These are phyloP conservation scores for Blumeria hordei DNA, from an alignment of 2,329 filamentous ascomycete species.

Conservation along the genomic window DNA sequence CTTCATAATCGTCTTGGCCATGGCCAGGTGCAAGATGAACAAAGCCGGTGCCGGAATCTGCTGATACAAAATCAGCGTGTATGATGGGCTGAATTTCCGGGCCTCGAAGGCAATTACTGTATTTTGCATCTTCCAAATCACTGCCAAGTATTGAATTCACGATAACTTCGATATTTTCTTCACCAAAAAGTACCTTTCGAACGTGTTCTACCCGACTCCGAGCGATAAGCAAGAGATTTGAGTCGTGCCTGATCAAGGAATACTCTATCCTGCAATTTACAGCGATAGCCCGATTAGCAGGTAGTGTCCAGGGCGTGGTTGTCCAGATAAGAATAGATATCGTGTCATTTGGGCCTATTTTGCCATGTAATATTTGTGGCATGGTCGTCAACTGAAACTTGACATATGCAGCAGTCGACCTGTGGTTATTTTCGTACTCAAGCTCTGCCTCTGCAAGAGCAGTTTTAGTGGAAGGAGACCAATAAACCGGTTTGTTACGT, in stretches of 20 bases:
- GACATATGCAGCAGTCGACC: conserved; percentile 53
- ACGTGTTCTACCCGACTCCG: conserved; percentile 40
- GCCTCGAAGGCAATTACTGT: conserved; percentile 46
- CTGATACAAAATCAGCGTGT: conserved; percentile 70
- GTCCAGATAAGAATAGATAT: conserved; percentile 90
- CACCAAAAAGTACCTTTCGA: conserved; percentile 20
- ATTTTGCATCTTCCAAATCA: conserved; percentile 39
- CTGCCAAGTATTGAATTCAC: conserved; percentile 34
- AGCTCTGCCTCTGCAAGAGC: conserved; percentile 67
- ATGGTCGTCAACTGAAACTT: conserved; percentile 41
- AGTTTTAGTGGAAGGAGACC: conserved; percentile 57
- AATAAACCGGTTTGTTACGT: conserved; percentile 63
- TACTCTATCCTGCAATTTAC: conserved; percentile 56
- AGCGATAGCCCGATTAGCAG: conserved; percentile 76
- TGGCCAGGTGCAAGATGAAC: conserved; percentile 89
- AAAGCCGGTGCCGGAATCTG: conserved; percentile 77
- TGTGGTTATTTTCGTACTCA: conserved; percentile 56
- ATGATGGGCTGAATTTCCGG: conserved; percentile 44
- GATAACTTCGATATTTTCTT: conserved; percentile 19
- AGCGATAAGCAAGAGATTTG: conserved; percentile 45
- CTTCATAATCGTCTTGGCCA: conserved; percentile 86
- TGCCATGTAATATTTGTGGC: conserved; percentile 20
- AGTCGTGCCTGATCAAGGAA: conserved; percentile 32
- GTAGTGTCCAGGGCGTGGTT: conserved; percentile 91
- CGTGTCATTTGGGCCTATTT: conserved; percentile 18